Evolutionary conservation across 441 rosid species (phyloP).

Genomic region (Adansonia madagascariensis): DNA sequence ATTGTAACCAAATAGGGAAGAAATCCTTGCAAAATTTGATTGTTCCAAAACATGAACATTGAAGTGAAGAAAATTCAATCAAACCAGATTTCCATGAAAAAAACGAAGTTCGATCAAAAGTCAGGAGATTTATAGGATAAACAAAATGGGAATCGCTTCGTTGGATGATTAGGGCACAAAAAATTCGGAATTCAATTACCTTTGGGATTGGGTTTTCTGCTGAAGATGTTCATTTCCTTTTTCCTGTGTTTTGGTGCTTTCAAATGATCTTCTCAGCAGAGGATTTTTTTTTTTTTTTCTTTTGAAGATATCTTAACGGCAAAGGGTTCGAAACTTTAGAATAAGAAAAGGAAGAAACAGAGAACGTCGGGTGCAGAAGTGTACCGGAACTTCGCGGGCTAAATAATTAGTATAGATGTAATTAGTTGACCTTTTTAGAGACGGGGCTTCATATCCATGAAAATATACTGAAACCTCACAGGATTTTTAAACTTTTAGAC

Average conservation of each 20-base stretch:
- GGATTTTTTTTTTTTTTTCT: background rate
- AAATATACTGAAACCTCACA: background rate
- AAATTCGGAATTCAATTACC: slow-evolving; percentile 28
- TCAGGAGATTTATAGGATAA: background rate
- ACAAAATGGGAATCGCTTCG: background rate
- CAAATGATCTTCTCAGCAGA: background rate
- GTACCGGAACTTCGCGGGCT: background rate
- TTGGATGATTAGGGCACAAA: background rate
- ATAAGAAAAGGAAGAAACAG: background rate
- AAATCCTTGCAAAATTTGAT: background rate
- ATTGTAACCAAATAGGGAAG: background rate
- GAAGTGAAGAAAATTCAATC: background rate
- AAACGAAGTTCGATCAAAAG: background rate
- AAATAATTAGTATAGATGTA: background rate
- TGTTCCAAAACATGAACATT: background rate
- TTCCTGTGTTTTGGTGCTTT: background rate
- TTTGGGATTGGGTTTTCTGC: slow-evolving; percentile 72
- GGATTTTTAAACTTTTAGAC: background rate
- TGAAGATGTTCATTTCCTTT: slow-evolving; percentile 66
- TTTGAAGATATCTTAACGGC: background rate
- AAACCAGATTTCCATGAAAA: too few species aligned
- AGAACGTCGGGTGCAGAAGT: background rate
- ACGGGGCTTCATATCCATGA: background rate
- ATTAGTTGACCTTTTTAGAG: background rate
- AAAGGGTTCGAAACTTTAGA: background rate